Evolutionary conservation across 345 rosid species (phyloP), one percentile per base, ranked within the genome.

Genomic region (Abelmoschus esculentus): DNA sequence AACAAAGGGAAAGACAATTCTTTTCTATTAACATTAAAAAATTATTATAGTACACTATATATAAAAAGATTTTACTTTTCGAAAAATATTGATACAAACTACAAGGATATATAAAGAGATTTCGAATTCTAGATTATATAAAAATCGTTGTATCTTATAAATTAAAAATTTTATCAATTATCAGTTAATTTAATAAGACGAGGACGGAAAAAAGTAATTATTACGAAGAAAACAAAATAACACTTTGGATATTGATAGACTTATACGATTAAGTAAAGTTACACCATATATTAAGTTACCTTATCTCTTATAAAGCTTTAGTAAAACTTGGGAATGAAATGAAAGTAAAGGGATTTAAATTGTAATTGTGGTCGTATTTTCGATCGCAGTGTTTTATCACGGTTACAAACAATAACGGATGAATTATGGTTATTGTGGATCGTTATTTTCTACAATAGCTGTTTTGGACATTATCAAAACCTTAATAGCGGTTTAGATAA

Each of bases 181-280:
- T 7, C 10, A 38, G 1, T 36, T 36, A 36, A 36, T 36, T 36
- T 36, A 36, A 1, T 1, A 34, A 34, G 7, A 7, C 1, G 40
- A 7, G 1, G 40, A 38, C 0, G 2, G 2, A 38, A 38, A 38
- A 6, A 19, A 34, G 29, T 66, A 22, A 31, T 57, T 34, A 5
- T 66, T 55, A 32, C 5, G 52, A 47, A 34, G 61, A 76, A 49
- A 69, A 66, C 75, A 69, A 75, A 70, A 72, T 52, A 56, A 54
- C 42, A 65, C 77, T 80, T 74, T 72, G 73, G 63, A 63, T 72
- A 18, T 29, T 19, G 49, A 68, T 40, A 49, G 18, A 61, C 63
- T 61, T 56, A 19, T 40, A 22, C 9, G 10, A 56, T 67, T n/a
- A 66, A 40, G 34, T 64, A 40, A 73, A 73, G 62, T 44, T 44